Conservation (phyloP, 345 rosid species). For the Melaleuca alternifolia region DNA sequence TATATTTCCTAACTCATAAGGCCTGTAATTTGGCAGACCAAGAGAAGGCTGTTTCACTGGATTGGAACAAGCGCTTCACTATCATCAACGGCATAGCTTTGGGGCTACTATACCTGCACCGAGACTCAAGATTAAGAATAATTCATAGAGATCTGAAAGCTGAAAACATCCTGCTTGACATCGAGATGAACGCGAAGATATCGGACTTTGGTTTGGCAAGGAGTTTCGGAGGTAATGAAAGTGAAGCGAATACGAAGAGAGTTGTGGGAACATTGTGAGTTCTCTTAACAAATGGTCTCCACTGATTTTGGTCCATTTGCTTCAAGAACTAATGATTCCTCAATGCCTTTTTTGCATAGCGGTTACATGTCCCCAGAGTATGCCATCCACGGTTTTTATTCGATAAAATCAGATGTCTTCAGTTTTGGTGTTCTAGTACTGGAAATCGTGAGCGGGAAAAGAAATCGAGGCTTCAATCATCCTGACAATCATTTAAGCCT, state of each 20-base stretch:
- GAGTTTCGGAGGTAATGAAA: neutral
- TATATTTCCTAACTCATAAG: neutral
- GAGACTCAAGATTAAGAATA: neutral
- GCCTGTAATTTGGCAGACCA: neutral
- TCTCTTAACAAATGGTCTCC: neutral
- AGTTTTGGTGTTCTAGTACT: conserved; percentile 22
- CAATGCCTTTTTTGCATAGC: conserved; percentile 1
- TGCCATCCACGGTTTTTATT: conserved; percentile 5
- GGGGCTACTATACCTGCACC: neutral
- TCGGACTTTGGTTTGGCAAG: neutral
- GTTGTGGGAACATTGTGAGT: neutral
- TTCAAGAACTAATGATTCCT: neutral
- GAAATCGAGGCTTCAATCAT: conserved; percentile 10
- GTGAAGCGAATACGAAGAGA: neutral
- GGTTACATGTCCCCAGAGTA: conserved; percentile 28
- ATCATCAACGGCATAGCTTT: conserved; percentile 1
- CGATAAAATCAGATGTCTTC: conserved; percentile 17
- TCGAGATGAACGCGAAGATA: neutral
- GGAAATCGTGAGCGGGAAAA: conserved; percentile 18
- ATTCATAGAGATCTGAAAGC: neutral
- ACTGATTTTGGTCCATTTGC: neutral
- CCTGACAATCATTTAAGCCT: neutral
- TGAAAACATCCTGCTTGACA: neutral
- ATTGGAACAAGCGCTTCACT: neutral
- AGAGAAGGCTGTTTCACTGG: neutral